A percentile compares a stretch with the other conserved stretches of the same genome.
phyloP scores from a whole-genome alignment of 164 flowering plant genomes.

The Malania oleifera region DNA sequence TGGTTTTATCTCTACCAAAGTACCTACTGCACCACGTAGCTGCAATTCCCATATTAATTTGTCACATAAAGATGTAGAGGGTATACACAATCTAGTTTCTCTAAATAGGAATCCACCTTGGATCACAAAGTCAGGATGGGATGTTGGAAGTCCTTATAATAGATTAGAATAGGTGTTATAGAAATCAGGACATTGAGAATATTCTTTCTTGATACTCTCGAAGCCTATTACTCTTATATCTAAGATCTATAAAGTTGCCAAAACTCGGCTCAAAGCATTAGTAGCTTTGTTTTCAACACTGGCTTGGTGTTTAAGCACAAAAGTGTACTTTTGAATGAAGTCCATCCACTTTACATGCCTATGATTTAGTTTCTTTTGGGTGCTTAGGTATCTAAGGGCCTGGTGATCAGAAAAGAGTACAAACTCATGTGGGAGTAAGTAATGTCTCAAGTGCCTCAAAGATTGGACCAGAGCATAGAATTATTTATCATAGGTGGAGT shows the following conservation, averaged over 20 bases:
- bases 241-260: neutral
- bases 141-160: neutral
- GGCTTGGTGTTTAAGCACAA: neutral
- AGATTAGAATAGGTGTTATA: neutral
- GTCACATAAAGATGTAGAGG: too few relatives aligned
- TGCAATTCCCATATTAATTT: too few relatives aligned
- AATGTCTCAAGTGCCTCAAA: conserved; percentile 6
- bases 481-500: conserved; percentile 13
- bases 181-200: too few relatives aligned
- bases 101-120: neutral
- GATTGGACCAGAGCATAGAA: conserved; percentile 12
- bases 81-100: too few relatives aligned
- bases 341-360: neutral
- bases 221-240: conserved; percentile 3
- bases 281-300: conserved; percentile 5
- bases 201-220: too few relatives aligned
- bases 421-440: conserved; percentile 12
- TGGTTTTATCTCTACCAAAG: too few relatives aligned
- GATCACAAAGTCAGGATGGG: too few relatives aligned
- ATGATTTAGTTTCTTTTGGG: neutral
- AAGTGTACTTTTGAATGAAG: conserved; percentile 7
- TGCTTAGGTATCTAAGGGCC: conserved; percentile 1
- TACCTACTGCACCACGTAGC: too few relatives aligned
- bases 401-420: conserved; percentile 12
- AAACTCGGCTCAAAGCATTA: conserved; percentile 8